Base-by-base conservation (phyloP, 208 protist genomes). In the Acanthamoeba royreba region DNA sequence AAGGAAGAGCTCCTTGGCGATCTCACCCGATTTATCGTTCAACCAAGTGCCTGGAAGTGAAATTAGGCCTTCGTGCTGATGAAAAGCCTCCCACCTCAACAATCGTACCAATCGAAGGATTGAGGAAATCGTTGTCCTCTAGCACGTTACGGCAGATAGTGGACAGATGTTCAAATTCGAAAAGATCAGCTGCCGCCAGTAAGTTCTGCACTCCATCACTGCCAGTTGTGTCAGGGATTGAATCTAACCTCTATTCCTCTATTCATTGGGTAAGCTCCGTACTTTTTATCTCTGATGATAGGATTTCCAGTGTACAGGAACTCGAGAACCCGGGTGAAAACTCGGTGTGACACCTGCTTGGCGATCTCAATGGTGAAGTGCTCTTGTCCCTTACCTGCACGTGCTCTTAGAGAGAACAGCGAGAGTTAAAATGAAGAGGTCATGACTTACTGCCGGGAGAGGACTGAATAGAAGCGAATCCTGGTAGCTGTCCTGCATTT, bases 271-370 rank as follows among this genome's bases (percentile, higher is more conserved):
- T 42, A 38, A 8, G 13, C 63, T 74, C 63, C 0, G 49, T 46
- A 74, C 47, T 25, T 19, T 17, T 81, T 92, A 43, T 94, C 72
- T 38, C 31, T 15, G 35, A 94, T 77, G 9, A 55, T 93, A 13
- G 86, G n/a, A 19, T 74, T 92, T 3, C 93, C 93, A 31, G 93
- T 94, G 72, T 94, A 94, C 1, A 94, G 40, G 53, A 94, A 94
- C 58, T 94, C 93, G 42, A 94, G 86, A 13, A 94, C 55, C 31
- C 19, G 25, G 53, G 5, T 25, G 33, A 93, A 92, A 7, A 81
- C 69, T 9, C 13, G 25, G 43, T 92, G 31, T 7, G 28, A 47
- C 35, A 94, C 31, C 9, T 69, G 19, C 35, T 43, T 58, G 35
- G 35, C 49, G 25, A 93, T 31, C 19, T 35, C 61, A 15, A 94